Base-by-base conservation (phyloP, 352 stramenopile species). In the Pythium biforme region DNA sequence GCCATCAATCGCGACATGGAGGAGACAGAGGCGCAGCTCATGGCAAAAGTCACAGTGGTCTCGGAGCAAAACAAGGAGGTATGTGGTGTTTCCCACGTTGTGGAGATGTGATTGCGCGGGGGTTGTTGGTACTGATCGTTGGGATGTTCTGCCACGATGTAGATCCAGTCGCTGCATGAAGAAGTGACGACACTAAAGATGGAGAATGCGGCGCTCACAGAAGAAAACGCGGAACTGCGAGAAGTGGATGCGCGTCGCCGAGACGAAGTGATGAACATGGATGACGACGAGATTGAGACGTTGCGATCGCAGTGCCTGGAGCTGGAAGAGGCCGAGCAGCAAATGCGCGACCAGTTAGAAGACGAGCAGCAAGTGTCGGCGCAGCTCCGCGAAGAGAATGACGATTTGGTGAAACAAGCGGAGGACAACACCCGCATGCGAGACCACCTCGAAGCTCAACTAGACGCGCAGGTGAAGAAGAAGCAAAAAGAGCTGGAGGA, bases 21-120 rank as follows among this genome's bases (percentile, higher is more conserved):
- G 0, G 81, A 91, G 37, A 90, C 93, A 80, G 80, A 76, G 7
- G 83, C 93, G 40, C 82, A 95, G 56, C 51, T 93, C 52, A 90
- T 92, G 43, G 76, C 66, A 14, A 92, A 92, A 50, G 78, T 80
- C 20, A 79, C 91, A 52, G 80, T 88, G 37, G 86, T 92, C 26
- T 78, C 77, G 20, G 65, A 74, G 31, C 77, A 75, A 25, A 79
- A 90, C 25, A 64, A 84, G n/a, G 68, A 88, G 68, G 72, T 79
- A 46, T 7, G 49, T 57, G 4, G 14, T 10, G 23, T 19, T 22
- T 46, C 25, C 6, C 9, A 17, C 25, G 11, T 15, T 48, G 11
- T 20, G 40, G 19, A 20, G 52, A 33, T 52, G 37, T 62, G 45
- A n/a, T n/a, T n/a, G n/a, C n/a, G n/a, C n/a, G n/a, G n/a, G n/a